Evolutionary conservation across 2,329 filamentous ascomycete species (phyloP).

Genomic region (Arthrobotrys musiformis): DNA sequence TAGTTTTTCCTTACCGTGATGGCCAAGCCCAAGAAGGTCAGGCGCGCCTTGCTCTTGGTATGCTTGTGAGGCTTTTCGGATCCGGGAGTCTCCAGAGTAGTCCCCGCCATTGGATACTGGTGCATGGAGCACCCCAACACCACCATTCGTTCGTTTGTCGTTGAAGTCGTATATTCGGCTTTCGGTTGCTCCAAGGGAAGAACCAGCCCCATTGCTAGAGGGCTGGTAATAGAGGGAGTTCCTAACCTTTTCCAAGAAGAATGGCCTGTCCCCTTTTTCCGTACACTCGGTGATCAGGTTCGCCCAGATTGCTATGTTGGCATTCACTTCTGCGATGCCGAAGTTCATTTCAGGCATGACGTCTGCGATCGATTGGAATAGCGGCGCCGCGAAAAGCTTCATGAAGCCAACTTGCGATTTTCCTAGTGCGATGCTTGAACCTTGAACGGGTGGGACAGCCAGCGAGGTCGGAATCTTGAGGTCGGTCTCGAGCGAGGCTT

Average conservation of each 20-base stretch:
- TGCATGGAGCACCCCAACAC: constrained; percentile 20
- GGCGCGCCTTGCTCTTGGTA: constrained; percentile 52
- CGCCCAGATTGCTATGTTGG: constrained; percentile 80
- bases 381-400: constrained; percentile 90
- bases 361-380: constrained; percentile 88
- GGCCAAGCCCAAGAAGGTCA: constrained; percentile 55
- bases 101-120: constrained; percentile 45
- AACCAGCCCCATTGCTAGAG: constrained; percentile 31
- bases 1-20: constrained; percentile 53
- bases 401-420: constrained; percentile 95
- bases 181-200: constrained; percentile 26
- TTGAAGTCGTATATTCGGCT: constrained; percentile 30
- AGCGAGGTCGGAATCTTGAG: constrained; percentile 88
- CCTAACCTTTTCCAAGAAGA: constrained; percentile 50
- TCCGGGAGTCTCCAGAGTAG: constrained; percentile 39
- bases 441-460: constrained; percentile 84
- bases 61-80: constrained; percentile 47
- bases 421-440: constrained; percentile 78
- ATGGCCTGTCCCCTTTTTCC: constrained; percentile 48
- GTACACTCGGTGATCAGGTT: constrained; percentile 69
- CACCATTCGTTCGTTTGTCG: constrained; percentile 43
- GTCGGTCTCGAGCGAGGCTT: constrained; percentile 89
- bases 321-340: constrained; percentile 81
- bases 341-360: constrained; percentile 87
- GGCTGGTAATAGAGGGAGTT: constrained; percentile 41